Conservation (phyloP, 768 basidiomycete genomes). For the Clavaria fumosa region DNA sequence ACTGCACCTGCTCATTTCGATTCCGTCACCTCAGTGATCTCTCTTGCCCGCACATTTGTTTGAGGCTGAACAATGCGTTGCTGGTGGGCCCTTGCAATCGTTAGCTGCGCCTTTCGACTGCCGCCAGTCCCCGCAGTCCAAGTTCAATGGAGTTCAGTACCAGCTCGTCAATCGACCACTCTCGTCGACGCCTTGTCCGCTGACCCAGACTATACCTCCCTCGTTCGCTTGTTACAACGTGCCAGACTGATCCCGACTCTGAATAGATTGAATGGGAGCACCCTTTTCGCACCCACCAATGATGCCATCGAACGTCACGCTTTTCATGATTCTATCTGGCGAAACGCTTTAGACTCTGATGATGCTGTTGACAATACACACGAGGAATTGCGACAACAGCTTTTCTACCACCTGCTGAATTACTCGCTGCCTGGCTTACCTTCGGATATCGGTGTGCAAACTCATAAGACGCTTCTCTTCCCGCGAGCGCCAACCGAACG, state of each 20-base stretch:
- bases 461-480: conserved; percentile 52
- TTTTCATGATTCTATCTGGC: conserved; percentile 22
- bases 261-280: conserved; percentile 68
- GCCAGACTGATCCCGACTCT: conserved; percentile 84
- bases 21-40: too few relatives aligned
- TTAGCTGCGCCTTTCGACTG: too few relatives aligned
- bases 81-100: conserved; percentile 12
- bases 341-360: conserved; percentile 24
- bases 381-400: conserved; percentile 71
- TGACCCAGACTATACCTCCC: conserved; percentile 63
- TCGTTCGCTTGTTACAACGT: conserved; percentile 65
- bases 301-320: conserved; percentile 57
- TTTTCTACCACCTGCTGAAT: conserved; percentile 91
- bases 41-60: too few relatives aligned
- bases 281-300: conserved; percentile 93
- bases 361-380: conserved; percentile 62
- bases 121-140: too few relatives aligned
- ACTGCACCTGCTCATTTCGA: too few relatives aligned
- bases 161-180: conserved; percentile 29
- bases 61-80: conserved; percentile 2
- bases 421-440: conserved; percentile 41
- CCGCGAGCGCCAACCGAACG: conserved; percentile 44
- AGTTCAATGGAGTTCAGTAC: conserved; percentile 12
- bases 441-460: conserved; percentile 22
- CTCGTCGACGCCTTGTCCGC: conserved; percentile 64